Conservation (phyloP, 495 filamentous ascomycete genomes). For the Neurospora pannonica region DNA sequence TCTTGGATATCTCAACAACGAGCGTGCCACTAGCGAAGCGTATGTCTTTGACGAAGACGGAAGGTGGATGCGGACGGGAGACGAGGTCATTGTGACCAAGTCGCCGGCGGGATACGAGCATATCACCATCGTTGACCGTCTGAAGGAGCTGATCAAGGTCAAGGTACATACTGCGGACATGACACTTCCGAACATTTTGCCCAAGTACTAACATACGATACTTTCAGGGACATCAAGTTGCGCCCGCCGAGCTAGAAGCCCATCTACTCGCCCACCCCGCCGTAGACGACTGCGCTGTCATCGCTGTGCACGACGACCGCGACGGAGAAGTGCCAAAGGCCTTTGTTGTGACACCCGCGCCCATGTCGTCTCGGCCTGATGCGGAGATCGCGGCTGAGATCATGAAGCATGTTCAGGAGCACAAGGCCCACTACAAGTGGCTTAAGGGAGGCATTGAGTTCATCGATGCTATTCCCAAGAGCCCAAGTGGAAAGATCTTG, state of each 20-base stretch:
- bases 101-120: slow-evolving; percentile 62
- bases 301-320: slow-evolving; percentile 63
- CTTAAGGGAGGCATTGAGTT: slow-evolving; percentile 79
- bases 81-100: slow-evolving; percentile 65
- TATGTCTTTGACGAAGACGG: slow-evolving; percentile 62
- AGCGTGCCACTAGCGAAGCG: slow-evolving; percentile 71
- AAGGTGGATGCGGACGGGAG: slow-evolving; percentile 77
- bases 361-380: slow-evolving; percentile 46
- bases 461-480: slow-evolving; percentile 70
- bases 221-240: slow-evolving; percentile 72
- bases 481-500: slow-evolving; percentile 87
- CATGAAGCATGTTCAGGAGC: slow-evolving; percentile 64
- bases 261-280: slow-evolving; percentile 74
- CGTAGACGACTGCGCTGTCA: slow-evolving; percentile 78
- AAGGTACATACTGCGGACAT: slow-evolving; percentile 47
- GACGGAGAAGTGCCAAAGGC: slow-evolving; percentile 84
- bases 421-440: slow-evolving; percentile 86
- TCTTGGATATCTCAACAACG: slow-evolving; percentile 78
- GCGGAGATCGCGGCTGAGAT: slow-evolving; percentile 51
- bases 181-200: background rate
- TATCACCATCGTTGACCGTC: slow-evolving; percentile 73
- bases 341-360: slow-evolving; percentile 65
- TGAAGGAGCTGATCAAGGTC: slow-evolving; percentile 92
- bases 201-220: background rate
- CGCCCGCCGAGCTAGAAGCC: slow-evolving; percentile 83